Conservation (phyloP, 352 stramenopile species). For the Pythium pyrilobum region DNA sequence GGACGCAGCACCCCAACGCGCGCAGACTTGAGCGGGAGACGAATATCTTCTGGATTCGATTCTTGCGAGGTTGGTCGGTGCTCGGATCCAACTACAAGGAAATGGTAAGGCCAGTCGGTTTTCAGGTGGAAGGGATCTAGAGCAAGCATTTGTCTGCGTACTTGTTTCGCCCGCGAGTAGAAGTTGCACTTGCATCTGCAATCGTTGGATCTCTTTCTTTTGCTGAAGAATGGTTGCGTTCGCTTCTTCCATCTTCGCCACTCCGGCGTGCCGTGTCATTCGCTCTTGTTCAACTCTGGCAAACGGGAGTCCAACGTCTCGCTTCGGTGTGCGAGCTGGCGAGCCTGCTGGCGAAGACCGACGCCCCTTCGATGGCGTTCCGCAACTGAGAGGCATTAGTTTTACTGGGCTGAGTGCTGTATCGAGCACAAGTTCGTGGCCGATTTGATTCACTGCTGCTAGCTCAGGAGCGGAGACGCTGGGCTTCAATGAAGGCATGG, state of each 20-base stretch:
- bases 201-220: slow-evolving; percentile 58
- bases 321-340: slow-evolving; percentile 8
- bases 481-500: not conserved
- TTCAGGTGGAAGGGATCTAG: too few relatives aligned
- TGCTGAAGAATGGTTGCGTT: slow-evolving; percentile 43
- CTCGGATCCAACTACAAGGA: too few relatives aligned
- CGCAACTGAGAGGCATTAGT: not conserved
- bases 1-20: slow-evolving; percentile 11
- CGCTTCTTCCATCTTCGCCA: slow-evolving; percentile 35
- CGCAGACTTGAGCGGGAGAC: slow-evolving; percentile 6
- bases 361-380: slow-evolving; percentile 1
- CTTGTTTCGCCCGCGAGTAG: slow-evolving; percentile 38
- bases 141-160: too few relatives aligned
- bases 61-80: slow-evolving; percentile 9
- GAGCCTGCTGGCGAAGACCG: not conserved
- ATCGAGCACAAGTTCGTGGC: slow-evolving; percentile 8
- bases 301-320: slow-evolving; percentile 37
- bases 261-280: slow-evolving; percentile 17
- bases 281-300: slow-evolving; percentile 36
- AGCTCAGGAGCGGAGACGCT: slow-evolving; percentile 13
- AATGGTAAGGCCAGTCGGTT: too few relatives aligned
- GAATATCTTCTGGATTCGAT: slow-evolving; percentile 2
- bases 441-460: slow-evolving; percentile 1
- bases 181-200: slow-evolving; percentile 64
- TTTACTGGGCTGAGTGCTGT: not conserved